These are phyloP conservation scores for Chrysopogon serrulatus DNA, from an alignment of 176 grass and related monocot species.

Conservation along the genomic window DNA sequence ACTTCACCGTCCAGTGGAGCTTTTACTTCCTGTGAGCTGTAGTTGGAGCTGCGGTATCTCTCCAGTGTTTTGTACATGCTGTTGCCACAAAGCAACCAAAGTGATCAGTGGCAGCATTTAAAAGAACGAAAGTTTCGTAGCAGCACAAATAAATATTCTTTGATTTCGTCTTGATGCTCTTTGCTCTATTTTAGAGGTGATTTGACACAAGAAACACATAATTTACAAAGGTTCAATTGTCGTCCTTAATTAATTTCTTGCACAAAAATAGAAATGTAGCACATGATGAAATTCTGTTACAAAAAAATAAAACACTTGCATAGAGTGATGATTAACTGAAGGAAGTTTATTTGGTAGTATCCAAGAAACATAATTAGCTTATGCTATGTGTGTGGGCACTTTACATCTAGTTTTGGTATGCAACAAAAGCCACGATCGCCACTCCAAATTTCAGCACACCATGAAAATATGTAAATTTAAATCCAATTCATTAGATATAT, in stretches of 20 bases:
- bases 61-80: slow-evolving; percentile 86
- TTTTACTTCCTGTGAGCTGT: slow-evolving; percentile 41
- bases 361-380: neutral
- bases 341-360: neutral
- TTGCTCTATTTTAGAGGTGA: neutral
- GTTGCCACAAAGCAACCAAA: neutral
- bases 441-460: neutral
- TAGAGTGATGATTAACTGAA: neutral
- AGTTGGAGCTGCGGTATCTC: slow-evolving; percentile 64
- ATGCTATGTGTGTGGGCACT: neutral
- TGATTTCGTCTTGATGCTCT: neutral
- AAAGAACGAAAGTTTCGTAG: neutral
- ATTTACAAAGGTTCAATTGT: neutral
- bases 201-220: neutral
- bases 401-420: neutral
- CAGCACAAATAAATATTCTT: neutral
- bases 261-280: no score
- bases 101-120: neutral
- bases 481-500: neutral
- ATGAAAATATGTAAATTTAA: neutral
- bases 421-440: neutral
- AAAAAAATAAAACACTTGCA: no score
- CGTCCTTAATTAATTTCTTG: neutral
- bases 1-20: slow-evolving; percentile 57
- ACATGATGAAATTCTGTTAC: no score